Base-by-base conservation (phyloP, 805 yeast genomes). In the Jamesozyma jinghongensis region DNA sequence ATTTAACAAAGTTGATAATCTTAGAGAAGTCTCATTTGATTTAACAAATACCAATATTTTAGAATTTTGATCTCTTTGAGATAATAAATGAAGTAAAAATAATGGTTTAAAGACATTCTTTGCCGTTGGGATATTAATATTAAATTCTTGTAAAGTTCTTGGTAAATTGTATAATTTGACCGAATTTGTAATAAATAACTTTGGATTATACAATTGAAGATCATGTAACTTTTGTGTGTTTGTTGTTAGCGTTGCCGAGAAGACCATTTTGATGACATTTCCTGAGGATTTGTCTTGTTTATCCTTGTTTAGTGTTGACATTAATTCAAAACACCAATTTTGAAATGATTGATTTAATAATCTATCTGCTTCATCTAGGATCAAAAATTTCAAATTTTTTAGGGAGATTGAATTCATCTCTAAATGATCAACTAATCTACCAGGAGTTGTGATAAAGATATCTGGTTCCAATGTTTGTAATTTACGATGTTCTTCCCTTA, bases 211-310 rank as follows among this genome's bases (percentile, higher is more conserved):
- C 46, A 92, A 74, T 38, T 80, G 75, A 43, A 92, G 69, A 35
- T 76, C 73, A 7, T 90, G 73, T 41, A 92, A 66, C 55, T 84
- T 85, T 22, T 92, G 95, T 0, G 97, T 85, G 58, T 88, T 94
- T 2, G 96, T 81, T 3, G 97, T 86, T 40, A 92, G 71, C 0
- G 99, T 92, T 6, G 99, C 98, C 37, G 94, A 81, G 55, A 92
- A 86, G 3, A 92, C 71, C 59, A 90, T 69, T 50, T 88, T 74
- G 65, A 66, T 81, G 56, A 62, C 78, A 61, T 55, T 55, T 30
- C 59, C 62, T 12, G 63, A 53, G 51, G 48, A 27, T 43, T 47
- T 41, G 45, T 59, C 50, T 5, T 32, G 12, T 18, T 71, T 62
- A 38, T 63, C 67, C 16, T 59, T 42, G 16, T 60, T 67, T 17